Evolutionary conservation across 2,329 filamentous ascomycete genomes (phyloP), one percentile per base, ranked within the genome.

Genomic region (Massarina eburnea): DNA sequence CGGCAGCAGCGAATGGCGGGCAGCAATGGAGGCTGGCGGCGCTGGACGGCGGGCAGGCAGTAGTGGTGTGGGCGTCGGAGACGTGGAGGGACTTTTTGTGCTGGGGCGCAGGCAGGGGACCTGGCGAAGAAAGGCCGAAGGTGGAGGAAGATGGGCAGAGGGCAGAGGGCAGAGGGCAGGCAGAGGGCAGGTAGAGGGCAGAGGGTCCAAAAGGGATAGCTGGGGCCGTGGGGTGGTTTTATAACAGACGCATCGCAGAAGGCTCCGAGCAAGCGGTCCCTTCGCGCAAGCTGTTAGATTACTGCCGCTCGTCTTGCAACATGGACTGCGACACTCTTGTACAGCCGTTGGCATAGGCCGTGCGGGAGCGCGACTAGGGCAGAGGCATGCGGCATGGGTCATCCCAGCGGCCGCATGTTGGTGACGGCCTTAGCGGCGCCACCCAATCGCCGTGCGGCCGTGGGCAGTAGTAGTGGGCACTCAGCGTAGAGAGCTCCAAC

Each of bases 231-330:
- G 58, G 57, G 59, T 53, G 57, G 57, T 65, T 68, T 70, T 71
- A 71, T 71, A 67, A 66, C 40, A 30, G 58, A 62, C 60, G 50
- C 62, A 68, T 67, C 51, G 57, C 58, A 54, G 52, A 49, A 22
- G 9, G 57, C 54, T 56, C 65, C 67, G 60, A 67, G 48, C 54
- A 58, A 63, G 62, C 62, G 66, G 67, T 59, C 60, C 59, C 59
- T 52, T 58, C 55, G 59, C 56, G 56, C 54, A 61, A 67, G 60
- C 59, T 66, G 61, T 66, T 72, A 70, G 64, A 71, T 70, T 70
- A 54, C 64, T 62, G 55, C 64, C 61, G 66, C 64, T 66, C 62
- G 66, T 70, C 37, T 71, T 70, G 66, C 67, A 68, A 69, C 62
- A 61, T 57, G 54, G 59, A 66, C 61, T 68, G 65, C 66, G 63